Conservation (phyloP, 306 rosid species). For the Dalbergia cultrata region DNA sequence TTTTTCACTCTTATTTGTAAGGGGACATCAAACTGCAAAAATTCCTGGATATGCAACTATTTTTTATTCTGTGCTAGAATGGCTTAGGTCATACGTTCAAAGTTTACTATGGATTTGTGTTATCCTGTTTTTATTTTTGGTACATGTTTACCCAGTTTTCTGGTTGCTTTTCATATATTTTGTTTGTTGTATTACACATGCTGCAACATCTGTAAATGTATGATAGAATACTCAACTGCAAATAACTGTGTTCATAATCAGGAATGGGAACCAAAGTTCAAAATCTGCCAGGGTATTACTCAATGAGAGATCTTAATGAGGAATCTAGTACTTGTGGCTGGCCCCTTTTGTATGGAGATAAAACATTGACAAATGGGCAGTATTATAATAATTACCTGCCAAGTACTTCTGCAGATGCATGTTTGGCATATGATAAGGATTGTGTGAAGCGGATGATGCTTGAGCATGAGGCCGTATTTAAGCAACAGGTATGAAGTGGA, state of each 20-base stretch:
- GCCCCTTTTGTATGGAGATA: slow-evolving; percentile 80
- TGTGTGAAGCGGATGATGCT: slow-evolving; percentile 85
- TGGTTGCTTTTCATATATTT: slow-evolving; percentile 16
- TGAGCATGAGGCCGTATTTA: slow-evolving; percentile 86
- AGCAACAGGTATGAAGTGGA: slow-evolving; percentile 70
- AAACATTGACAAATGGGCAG: slow-evolving; percentile 66
- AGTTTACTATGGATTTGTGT: slow-evolving; percentile 2
- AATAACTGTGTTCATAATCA: slow-evolving; percentile 51
- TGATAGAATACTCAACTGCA: slow-evolving; percentile 30
- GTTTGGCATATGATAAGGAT: slow-evolving; percentile 74
- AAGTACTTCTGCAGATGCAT: slow-evolving; percentile 59
- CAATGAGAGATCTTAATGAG: slow-evolving; percentile 98
- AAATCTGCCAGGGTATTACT: slow-evolving; percentile 74
- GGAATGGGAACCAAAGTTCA: slow-evolving; percentile 99
- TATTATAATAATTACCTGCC: slow-evolving; percentile 67
- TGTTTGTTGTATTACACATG: slow-evolving; percentile 27
- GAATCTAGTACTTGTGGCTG: slow-evolving; percentile 92
- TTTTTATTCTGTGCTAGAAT: slow-evolving; percentile 5
- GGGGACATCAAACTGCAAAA: neutral
- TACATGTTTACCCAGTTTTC: slow-evolving; percentile 12
- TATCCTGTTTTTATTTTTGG: neutral
- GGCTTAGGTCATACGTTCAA: neutral
- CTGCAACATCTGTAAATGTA: neutral
- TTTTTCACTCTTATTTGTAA: neutral
- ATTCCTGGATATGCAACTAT: neutral